These are phyloP conservation scores for Pleurotus djamor DNA, from an alignment of 768 basidiomycete species.

Conservation along the genomic window DNA sequence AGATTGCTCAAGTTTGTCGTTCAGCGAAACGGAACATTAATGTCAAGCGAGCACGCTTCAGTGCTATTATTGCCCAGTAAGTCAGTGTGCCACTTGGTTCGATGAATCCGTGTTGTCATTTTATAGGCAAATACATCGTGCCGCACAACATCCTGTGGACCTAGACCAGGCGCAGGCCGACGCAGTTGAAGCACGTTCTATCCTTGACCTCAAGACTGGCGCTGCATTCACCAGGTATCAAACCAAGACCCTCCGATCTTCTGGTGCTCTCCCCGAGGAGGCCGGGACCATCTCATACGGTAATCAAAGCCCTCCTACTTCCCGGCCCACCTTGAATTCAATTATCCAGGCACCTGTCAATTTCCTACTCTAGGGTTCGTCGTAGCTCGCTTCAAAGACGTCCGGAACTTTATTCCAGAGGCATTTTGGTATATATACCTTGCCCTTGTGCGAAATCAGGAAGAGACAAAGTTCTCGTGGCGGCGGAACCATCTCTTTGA, in stretches of 20 bases:
- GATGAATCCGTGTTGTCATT: conserved; percentile 1
- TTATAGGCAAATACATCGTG: conserved; percentile 89
- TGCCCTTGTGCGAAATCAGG: conserved; percentile 52
- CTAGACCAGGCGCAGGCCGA: conserved; percentile 84
- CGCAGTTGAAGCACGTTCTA: conserved; percentile 88
- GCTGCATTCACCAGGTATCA: conserved; percentile 94
- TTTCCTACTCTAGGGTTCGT: conserved; percentile 99
- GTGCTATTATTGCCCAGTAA: conserved; percentile 95
- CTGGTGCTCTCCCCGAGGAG: conserved; percentile 58
- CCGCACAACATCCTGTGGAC: conserved; percentile 86
- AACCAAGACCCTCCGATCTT: conserved; percentile 66
- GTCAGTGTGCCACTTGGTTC: conserved; percentile 25
- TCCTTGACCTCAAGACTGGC: conserved; percentile 88
- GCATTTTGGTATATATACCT: conserved; percentile 93
- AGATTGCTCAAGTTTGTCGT: conserved; percentile 76
- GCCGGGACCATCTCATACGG: conserved; percentile 82
- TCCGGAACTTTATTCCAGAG: conserved; percentile 84
- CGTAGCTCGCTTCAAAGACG: conserved; percentile 87
- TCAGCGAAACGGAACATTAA: conserved; percentile 68
- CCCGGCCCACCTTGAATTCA: conserved; percentile 3
- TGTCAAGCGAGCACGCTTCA: conserved; percentile 89
- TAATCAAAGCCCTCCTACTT: conserved; percentile 22
- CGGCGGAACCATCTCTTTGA: conserved; percentile 84
- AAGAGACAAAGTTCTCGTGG: conserved; percentile 84
- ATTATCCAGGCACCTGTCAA: conserved; percentile 83